Evolutionary conservation across 1,284 basidiomycete genomes (phyloP).

Genomic region (Ganoderma resinaceum): DNA sequence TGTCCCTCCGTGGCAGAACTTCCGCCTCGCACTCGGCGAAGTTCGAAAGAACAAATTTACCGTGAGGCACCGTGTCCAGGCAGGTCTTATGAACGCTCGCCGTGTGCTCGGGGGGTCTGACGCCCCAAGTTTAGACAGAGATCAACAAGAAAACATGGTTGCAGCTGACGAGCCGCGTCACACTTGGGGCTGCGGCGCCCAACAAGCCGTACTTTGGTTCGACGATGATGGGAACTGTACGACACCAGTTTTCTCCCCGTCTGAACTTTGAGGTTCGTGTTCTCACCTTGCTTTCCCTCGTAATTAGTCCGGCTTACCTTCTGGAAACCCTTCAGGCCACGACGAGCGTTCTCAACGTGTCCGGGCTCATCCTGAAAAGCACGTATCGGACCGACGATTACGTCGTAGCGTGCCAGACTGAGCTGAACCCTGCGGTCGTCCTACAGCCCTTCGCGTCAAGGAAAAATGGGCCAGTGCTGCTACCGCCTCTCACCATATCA

Average conservation of each 20-base stretch:
- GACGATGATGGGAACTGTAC: constrained; percentile 52
- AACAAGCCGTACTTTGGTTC: constrained; percentile 19
- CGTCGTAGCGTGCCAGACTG: constrained; percentile 32
- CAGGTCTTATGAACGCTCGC: constrained; percentile 10
- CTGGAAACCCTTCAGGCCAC: constrained; percentile 35
- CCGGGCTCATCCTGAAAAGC: constrained; percentile 35
- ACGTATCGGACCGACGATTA: constrained; percentile 38
- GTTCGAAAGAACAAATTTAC: constrained; percentile 20
- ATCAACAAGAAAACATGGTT: constrained; percentile 38
- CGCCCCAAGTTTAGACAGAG: constrained; percentile 30
- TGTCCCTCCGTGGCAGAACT: constrained; percentile 21
- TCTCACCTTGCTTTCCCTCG: constrained; percentile 5
- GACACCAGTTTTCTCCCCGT: constrained; percentile 56
- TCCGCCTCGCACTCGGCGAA: constrained; percentile 23
- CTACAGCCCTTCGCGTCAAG: constrained; percentile 23
- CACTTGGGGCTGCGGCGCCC: constrained; percentile 13
- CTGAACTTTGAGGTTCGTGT: constrained; percentile 47
- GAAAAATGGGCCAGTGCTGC: constrained; percentile 13
- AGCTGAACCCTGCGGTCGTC: constrained; percentile 19
- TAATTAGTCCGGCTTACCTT: constrained; percentile 9
- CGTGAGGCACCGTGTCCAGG: constrained; percentile 33
- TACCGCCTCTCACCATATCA: constrained; percentile 40
- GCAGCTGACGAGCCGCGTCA: constrained; percentile 25
- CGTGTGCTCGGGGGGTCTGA: constrained; percentile 10
- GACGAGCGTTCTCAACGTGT: constrained; percentile 36